Base-by-base conservation (phyloP, 306 rosid species). In the Aeschynomene evenia region DNA sequence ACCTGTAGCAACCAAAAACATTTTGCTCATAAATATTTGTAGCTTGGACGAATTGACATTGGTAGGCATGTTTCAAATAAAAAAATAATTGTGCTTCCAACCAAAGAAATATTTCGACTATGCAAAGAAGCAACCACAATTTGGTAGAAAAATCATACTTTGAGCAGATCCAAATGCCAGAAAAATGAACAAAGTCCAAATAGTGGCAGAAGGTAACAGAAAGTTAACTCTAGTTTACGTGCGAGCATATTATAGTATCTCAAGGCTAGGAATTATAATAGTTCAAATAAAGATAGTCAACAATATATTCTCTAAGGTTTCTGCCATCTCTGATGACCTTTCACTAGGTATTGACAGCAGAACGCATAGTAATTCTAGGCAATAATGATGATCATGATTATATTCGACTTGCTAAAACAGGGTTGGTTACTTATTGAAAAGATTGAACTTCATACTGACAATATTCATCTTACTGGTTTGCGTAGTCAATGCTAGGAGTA, bases 1-100 rank as follows among this genome's bases (percentile, higher is more conserved):
- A 88, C 96, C 96, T 86, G 83, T 40, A 54, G 65, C 54, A 53
- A 57, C 39, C 51, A 68, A 57, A 54, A 28, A 52, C 42, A 72
- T 18, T 42, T 36, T 28, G 16, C 45, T 40, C 20, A 24, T 36
- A 49, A 52, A 42, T 34, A 37, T 12, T 51, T 56, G 39, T 72
- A 54, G 60, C 56, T 63, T 63, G 66, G 31, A 70, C 13, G 37
- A 18, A 33, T 58, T 57, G 53, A 66, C 8, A 52, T 40, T 58
- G 33, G 16, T 29, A 75, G 8, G 31, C 12, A 21, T 28, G 33
- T 21, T 15, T 8, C 43, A 54, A 63, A 53, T 15, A 48, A 54
- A 13, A 42, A 40, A 54, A 18, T 5, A 19, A 20, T 19, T 19
- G 33, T 66, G 22, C 62, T 19, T 14, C 13, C 45, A 12, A 31